Conservation (phyloP, 2,329 filamentous ascomycete species). For the Cercospora janseana region DNA sequence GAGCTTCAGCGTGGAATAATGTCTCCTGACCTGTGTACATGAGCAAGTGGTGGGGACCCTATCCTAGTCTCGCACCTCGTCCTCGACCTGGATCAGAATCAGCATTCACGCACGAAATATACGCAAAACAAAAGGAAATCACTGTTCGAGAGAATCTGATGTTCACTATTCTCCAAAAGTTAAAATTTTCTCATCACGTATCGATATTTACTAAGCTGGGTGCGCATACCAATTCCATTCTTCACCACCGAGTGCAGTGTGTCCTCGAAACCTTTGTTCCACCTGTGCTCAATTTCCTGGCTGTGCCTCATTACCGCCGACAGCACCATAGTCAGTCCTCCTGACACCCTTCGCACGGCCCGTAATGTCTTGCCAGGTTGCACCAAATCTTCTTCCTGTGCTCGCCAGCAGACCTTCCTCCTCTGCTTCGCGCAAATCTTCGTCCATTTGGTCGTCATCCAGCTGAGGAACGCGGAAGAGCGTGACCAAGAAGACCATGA, state of each 20-base stretch:
- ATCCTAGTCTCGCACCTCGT: too few species aligned
- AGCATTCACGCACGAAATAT: too few species aligned
- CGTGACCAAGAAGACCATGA: slow-evolving; percentile 75
- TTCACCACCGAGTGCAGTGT: slow-evolving; percentile 6
- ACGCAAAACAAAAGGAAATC: too few species aligned
- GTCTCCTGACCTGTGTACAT: too few species aligned
- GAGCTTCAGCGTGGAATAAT: too few species aligned
- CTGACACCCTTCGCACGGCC: slow-evolving; percentile 50
- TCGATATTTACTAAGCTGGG: too few species aligned
- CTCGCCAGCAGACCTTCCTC: slow-evolving; percentile 88
- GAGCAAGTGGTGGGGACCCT: too few species aligned
- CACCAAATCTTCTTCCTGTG: slow-evolving; percentile 76
- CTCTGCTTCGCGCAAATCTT: slow-evolving; percentile 86
- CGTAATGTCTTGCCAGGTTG: slow-evolving; percentile 85
- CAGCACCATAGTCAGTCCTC: slow-evolving; percentile 18
- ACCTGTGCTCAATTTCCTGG: slow-evolving; percentile 1
- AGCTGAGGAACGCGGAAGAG: slow-evolving; percentile 78
- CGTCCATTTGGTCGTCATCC: slow-evolving; percentile 74
- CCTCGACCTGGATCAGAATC: too few species aligned
- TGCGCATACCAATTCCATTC: slow-evolving; percentile 5
- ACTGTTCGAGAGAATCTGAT: too few species aligned
- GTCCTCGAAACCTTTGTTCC: background rate
- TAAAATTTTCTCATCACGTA: too few species aligned
- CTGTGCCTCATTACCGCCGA: slow-evolving; percentile 1
- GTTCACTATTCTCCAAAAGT: too few species aligned